Conservation (phyloP, 2,329 filamentous ascomycete genomes). For the Paramyrothecium sp. region DNA sequence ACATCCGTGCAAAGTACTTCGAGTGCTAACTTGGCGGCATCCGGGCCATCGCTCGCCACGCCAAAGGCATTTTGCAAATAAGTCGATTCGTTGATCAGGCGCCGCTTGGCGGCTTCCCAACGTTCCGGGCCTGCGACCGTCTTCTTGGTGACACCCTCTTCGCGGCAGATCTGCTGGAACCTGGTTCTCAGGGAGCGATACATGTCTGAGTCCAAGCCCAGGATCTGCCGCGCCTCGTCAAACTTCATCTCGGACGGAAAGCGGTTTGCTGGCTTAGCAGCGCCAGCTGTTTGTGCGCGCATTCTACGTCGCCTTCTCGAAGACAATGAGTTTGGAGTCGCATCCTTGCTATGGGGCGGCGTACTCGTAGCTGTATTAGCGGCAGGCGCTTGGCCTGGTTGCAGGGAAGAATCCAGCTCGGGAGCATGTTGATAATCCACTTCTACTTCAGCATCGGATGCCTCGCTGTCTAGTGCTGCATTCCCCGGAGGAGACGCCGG, state of each 20-base stretch:
- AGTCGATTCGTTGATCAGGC: constrained; percentile 61
- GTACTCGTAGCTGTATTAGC: no score
- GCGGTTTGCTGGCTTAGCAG: constrained; percentile 66
- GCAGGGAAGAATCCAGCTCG: no score
- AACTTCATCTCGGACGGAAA: constrained; percentile 83
- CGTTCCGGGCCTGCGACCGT: constrained; percentile 68
- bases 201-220: constrained; percentile 60
- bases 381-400: no score
- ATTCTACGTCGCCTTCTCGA: constrained; percentile 59
- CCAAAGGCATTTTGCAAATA: constrained; percentile 64
- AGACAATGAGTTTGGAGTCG: background rate
- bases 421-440: no score
- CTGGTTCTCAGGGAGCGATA: constrained; percentile 65
- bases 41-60: constrained; percentile 53
- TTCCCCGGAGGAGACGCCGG: constrained; percentile 7
- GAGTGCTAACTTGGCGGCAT: constrained; percentile 66
- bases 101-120: constrained; percentile 71
- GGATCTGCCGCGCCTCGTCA: constrained; percentile 70
- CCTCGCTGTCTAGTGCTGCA: background rate
- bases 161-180: constrained; percentile 70
- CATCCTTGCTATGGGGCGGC: background rate
- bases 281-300: constrained; percentile 66
- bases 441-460: background rate
- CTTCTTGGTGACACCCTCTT: constrained; percentile 70
- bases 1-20: constrained; percentile 81